Evolutionary conservation across 345 rosid genomes (phyloP).

Genomic region (Bruguiera sexangula): DNA sequence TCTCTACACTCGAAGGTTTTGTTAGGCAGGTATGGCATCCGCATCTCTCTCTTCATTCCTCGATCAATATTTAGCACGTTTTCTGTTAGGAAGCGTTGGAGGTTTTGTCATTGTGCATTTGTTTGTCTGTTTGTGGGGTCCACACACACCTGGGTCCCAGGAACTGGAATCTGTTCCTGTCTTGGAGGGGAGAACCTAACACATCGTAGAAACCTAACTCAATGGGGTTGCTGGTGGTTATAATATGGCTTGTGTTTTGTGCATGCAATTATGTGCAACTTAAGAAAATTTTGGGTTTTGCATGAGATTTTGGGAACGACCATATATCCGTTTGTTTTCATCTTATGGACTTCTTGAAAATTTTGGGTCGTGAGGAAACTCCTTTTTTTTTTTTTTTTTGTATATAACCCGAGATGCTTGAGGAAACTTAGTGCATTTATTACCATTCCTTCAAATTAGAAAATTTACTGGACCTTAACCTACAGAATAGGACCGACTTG

Average conservation of each 20-base stretch:
- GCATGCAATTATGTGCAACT: neutral
- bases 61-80: neutral
- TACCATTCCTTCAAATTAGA: too few relatives aligned
- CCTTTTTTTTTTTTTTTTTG: too few relatives aligned
- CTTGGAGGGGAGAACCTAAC: conserved; percentile 35
- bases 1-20: conserved; percentile 82
- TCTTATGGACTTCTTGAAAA: too few relatives aligned
- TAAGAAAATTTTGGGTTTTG: neutral
- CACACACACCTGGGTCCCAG: conserved; percentile 1
- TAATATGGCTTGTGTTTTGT: neutral
- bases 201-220: conserved; percentile 30
- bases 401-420: too few relatives aligned
- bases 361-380: too few relatives aligned
- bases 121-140: too few relatives aligned
- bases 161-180: conserved; percentile 26
- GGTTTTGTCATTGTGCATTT: too few relatives aligned
- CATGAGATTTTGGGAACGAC: neutral
- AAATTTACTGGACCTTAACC: too few relatives aligned
- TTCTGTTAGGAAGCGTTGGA: too few relatives aligned
- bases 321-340: too few relatives aligned
- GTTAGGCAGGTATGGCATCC: conserved; percentile 71
- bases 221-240: conserved; percentile 18
- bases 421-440: too few relatives aligned
- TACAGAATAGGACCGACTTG: too few relatives aligned
- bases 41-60: neutral